Conservation (phyloP, 2,329 filamentous ascomycete species). For the Botrytis porri region DNA sequence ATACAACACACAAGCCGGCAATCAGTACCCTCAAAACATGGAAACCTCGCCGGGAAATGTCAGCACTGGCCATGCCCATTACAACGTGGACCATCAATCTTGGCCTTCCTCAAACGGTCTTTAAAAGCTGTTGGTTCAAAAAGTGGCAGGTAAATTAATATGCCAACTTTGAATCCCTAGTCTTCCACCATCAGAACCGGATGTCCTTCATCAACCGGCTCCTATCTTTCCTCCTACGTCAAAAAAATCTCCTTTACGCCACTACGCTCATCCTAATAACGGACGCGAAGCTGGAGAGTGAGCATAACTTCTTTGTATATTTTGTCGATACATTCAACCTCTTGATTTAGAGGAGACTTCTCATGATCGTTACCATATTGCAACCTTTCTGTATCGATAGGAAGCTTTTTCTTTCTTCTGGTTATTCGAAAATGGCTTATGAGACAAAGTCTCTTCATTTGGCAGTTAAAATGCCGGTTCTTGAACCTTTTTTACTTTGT, state of each 20-base stretch:
- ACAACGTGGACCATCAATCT: constrained; percentile 29
- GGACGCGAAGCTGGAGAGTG: neutral
- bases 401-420: constrained; percentile 8
- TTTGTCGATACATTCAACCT: neutral
- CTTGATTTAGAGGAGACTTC: too few species aligned
- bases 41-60: constrained; percentile 29
- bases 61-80: constrained; percentile 35
- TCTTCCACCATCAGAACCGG: neutral
- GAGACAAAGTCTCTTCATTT: neutral
- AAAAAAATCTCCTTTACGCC: neutral
- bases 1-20: constrained; percentile 5
- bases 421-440: constrained; percentile 9
- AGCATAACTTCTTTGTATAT: constrained; percentile 12
- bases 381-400: neutral
- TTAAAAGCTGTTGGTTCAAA: neutral
- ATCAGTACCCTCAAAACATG: constrained; percentile 3
- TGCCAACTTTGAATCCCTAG: neutral
- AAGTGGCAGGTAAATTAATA: too few species aligned
- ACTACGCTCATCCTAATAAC: neutral
- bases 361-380: neutral
- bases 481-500: neutral
- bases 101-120: constrained; percentile 33
- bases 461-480: neutral
- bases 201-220: neutral
- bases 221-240: neutral